Base-by-base conservation (phyloP, 1,284 basidiomycete genomes). In the Stereum hirsutum region DNA sequence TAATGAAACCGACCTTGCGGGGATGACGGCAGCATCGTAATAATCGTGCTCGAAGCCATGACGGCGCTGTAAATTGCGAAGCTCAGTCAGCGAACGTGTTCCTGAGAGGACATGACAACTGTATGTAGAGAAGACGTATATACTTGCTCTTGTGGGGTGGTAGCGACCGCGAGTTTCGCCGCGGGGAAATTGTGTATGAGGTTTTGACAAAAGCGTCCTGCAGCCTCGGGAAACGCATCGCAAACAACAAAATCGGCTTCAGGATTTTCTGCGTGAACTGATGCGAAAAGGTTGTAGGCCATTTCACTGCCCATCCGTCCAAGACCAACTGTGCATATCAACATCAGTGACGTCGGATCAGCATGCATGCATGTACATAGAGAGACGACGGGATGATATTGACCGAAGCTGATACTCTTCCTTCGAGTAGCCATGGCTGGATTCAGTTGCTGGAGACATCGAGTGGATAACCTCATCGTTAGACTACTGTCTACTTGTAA, bases 21-120 rank as follows among this genome's bases (percentile, higher is more conserved):
- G 3, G 88, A 88, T 1, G 89, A 90, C 1, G 89, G 90, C 5
- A 93, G 71, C 88, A 93, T 90, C 14, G 89, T 91, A 43, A 93
- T 61, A 36, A 93, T 70, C 7, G 77, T 83, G 31, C 72, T 65
- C 12, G 87, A 83, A 19, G 71, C 68, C 11, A 68, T 49, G 21
- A 79, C 66, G 6, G 84, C 82, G 52, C 86, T 84, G 52, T 44
- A 43, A n/a, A n/a, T n/a, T n/a, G n/a, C 46, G 47, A 47, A 39
- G 44, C 36, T 24, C 39, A 42, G 40, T 35, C 39, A 31, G 41
- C 19, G n/a, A 23, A 35, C 35, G 37, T 19, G 15, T 21, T 40
- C 17, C 26, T 17, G 11, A n/a, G 10, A n/a, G 30, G 25, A 24
- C 8, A 36, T n/a, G 31, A 6, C 12, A 20, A 26, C 24, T 21